Percentiles rank a stretch among this genome's conserved stretches.
Evolutionary conservation across 345 rosid genomes (phyloP).

Genomic region (Triadica sebifera): DNA sequence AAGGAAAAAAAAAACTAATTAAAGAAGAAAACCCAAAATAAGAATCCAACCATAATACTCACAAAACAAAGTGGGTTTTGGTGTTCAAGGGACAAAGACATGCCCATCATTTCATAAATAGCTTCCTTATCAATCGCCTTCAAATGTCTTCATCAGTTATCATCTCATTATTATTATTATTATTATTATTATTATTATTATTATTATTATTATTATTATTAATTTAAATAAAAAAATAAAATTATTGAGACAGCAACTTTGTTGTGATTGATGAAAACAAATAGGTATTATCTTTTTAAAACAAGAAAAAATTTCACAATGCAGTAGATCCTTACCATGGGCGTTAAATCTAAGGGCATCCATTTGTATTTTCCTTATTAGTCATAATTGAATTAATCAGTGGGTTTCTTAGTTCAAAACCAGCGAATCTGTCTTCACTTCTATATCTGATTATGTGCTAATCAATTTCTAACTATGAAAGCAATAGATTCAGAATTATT

Average conservation of each 20-base stretch:
- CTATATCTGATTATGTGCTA: too few relatives aligned
- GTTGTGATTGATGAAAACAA: slow-evolving; percentile 29
- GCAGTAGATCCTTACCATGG: neutral
- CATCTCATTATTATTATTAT: slow-evolving; percentile 14
- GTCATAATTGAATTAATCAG: neutral
- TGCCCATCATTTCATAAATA: slow-evolving; percentile 25
- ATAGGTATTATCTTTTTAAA: neutral
- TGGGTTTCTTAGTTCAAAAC: neutral
- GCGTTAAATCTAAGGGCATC: slow-evolving; percentile 5
- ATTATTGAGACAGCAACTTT: slow-evolving; percentile 17
- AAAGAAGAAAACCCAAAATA: slow-evolving; percentile 18
- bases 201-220: neutral
- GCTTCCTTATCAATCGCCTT: slow-evolving; percentile 42
- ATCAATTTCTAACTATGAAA: too few relatives aligned
- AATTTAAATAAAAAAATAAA: neutral
- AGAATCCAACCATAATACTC: slow-evolving; percentile 29
- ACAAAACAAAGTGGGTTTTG: slow-evolving; percentile 35
- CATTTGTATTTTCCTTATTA: neutral
- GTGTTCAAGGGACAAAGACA: slow-evolving; percentile 27
- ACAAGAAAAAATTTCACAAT: neutral
- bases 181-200: neutral
- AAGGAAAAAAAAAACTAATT: too few relatives aligned
- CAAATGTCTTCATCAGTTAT: slow-evolving; percentile 53
- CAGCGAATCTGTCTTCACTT: too few relatives aligned
- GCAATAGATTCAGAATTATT: too few relatives aligned